Evolutionary conservation across 2,329 filamentous ascomycete genomes (phyloP).

Genomic region (Scopulariopsis brevicaulis): DNA sequence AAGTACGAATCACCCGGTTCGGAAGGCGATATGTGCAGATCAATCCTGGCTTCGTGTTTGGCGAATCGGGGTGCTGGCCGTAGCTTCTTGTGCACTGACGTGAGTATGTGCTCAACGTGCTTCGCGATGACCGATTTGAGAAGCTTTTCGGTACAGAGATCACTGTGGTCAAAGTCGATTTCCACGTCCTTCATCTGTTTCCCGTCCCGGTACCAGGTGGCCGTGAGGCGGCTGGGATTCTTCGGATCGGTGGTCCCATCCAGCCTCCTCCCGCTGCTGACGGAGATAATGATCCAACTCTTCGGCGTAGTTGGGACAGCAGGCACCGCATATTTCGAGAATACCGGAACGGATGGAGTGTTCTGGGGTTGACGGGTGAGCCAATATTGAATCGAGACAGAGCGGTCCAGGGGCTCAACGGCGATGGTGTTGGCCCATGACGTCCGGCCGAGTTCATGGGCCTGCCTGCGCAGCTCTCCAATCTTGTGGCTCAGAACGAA

Average conservation of each 20-base stretch:
- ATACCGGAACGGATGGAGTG: slow-evolving; percentile 17
- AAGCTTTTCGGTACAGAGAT: slow-evolving; percentile 63
- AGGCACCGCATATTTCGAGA: slow-evolving; percentile 3
- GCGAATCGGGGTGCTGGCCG: slow-evolving; percentile 48
- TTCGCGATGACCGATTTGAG: slow-evolving; percentile 63
- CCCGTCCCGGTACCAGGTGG: slow-evolving; percentile 78
- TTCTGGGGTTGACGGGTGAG: slow-evolving; percentile 32
- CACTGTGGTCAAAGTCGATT: slow-evolving; percentile 54
- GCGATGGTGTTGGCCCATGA: slow-evolving; percentile 71
- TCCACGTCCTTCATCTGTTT: slow-evolving; percentile 59
- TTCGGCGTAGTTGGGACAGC: slow-evolving; percentile 44
- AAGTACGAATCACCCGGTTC: slow-evolving; percentile 60
- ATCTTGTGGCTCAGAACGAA: slow-evolving; percentile 87
- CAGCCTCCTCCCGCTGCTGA: slow-evolving; percentile 52
- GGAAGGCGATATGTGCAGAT: slow-evolving; percentile 42
- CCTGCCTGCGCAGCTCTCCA: slow-evolving; percentile 68
- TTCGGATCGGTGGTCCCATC: slow-evolving; percentile 26
- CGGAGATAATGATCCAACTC: slow-evolving; percentile 84
- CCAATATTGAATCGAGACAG: slow-evolving; percentile 89
- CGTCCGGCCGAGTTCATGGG: slow-evolving; percentile 52
- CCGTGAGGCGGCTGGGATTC: slow-evolving; percentile 40
- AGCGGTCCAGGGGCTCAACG: slow-evolving; percentile 70
- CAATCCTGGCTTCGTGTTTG: slow-evolving; percentile 44
- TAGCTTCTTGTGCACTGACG: slow-evolving; percentile 52
- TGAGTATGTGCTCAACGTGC: slow-evolving; percentile 63